Base-by-base conservation (phyloP, 306 rosid genomes). In the Prunus davidiana region DNA sequence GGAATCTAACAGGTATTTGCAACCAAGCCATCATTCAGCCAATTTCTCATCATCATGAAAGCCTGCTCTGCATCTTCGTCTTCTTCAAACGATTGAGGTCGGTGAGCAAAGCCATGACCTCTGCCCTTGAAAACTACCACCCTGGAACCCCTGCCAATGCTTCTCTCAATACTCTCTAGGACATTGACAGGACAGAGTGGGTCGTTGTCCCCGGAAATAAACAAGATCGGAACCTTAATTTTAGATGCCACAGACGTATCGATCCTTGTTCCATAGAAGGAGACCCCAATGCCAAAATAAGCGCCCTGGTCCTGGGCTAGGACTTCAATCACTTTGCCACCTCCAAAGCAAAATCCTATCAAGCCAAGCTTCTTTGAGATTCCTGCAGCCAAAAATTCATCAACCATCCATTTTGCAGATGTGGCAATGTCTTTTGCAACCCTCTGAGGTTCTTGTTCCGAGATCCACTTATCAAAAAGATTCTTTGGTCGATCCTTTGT, bases 11-110 rank as follows among this genome's bases (percentile, higher is more conserved):
- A 47, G 32, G 79, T 78, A 49, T 20, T 82, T 60, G 71, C 77
- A 54, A 67, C 75, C 84, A 87, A 86, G 56, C 82, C 83, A 56
- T 87, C 86, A 75, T 81, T 24, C 13, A 91, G 64, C 96, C 96
- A 91, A 75, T 93, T 90, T 88, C 85, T 91, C 86, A 87, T 78
- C 18, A 85, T 75, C 73, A 74, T 65, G 78, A 84, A 93, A 49
- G 95, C 95, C 78, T 75, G 80, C 78, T 93, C 98, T 57, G 98
- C 98, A 84, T 93, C 97, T 38, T 54, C 88, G 82, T 93, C 97
- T 73, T 93, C 97, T 66, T 91, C 93, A 5, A 86, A 85, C 51
- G 95, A 87, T 76, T 67, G 81, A 49, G 98, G 95, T 15, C 93
- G 78, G 86, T 93, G 98, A 2, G 79, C 96, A 81, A 93, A 93